A percentile compares a stretch with the other conserved stretches of the same genome.
phyloP scores from a whole-genome alignment of 176 grass and related monocot species.

The Zizania latifolia region DNA sequence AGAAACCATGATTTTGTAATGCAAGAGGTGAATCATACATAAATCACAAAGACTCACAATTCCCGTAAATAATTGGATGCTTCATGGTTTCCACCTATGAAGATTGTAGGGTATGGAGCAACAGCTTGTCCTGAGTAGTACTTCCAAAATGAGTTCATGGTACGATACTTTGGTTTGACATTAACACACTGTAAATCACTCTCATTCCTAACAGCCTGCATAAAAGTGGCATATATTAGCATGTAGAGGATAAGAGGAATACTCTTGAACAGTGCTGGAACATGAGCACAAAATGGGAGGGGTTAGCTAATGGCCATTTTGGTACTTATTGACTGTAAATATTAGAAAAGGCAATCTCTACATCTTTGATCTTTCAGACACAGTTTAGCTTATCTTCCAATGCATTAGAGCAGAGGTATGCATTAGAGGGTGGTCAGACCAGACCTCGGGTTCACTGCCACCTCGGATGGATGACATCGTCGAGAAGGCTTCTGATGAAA shows the following conservation, averaged over 20 bases:
- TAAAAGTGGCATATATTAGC: conserved; percentile 2
- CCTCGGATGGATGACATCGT: too few species aligned
- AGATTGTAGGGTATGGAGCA: conserved; percentile 86
- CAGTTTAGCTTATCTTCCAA: not conserved
- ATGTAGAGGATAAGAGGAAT: not conserved
- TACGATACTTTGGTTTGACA: conserved; percentile 46
- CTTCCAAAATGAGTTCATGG: conserved; percentile 90
- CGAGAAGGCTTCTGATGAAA: too few species aligned
- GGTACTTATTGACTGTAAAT: not conserved
- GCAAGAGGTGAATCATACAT: not conserved
- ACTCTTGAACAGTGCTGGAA: not conserved
- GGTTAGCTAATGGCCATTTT: not conserved
- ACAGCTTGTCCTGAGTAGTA: conserved; percentile 82
- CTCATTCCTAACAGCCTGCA: conserved; percentile 71
- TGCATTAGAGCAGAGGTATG: not conserved
- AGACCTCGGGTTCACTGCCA: too few species aligned
- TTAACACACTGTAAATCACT: conserved; percentile 60
- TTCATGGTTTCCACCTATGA: conserved; percentile 87
- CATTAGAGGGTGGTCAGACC: too few species aligned
- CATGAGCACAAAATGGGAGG: not conserved
- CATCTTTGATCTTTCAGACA: not conserved
- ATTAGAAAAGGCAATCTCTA: not conserved
- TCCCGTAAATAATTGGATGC: conserved; percentile 94
- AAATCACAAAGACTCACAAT: conserved; percentile 55
- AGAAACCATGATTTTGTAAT: not conserved